Evolutionary conservation across 1,139 yeast genomes (phyloP).

Genomic region (Geotrichum restrictum): DNA sequence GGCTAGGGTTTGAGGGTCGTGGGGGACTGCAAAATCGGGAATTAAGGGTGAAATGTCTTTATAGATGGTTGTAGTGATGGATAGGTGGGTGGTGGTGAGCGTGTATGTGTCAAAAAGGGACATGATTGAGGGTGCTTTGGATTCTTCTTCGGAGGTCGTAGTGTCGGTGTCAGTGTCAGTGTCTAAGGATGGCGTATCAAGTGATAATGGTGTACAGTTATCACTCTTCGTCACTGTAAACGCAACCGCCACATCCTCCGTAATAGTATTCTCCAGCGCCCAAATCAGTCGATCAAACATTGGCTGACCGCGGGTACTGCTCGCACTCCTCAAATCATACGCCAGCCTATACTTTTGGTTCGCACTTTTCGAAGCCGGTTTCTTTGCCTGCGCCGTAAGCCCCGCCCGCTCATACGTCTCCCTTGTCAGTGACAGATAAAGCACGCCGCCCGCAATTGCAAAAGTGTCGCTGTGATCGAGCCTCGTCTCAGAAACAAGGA

Average conservation of each 20-base stretch:
- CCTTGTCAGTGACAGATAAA: conserved; percentile 36
- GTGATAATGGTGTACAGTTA: conserved; percentile 1
- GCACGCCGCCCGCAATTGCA: conserved; percentile 33
- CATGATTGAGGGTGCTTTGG: too few relatives aligned
- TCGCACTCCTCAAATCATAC: conserved; percentile 25
- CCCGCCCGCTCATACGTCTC: conserved; percentile 38
- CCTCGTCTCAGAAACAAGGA: conserved; percentile 26
- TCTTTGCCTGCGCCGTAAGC: conserved; percentile 22
- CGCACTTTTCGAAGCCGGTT: conserved; percentile 9
- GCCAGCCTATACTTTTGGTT: conserved; percentile 9
- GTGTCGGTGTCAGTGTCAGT: too few relatives aligned
- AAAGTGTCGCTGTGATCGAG: conserved; percentile 39
- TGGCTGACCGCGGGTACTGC: conserved; percentile 18
- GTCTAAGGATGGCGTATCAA: too few relatives aligned
- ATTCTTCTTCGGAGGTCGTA: too few relatives aligned
- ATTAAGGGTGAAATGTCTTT: conserved; percentile 12
- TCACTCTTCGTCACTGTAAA: conserved; percentile 6
- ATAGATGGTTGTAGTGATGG: conserved; percentile 14
- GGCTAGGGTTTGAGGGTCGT: too few relatives aligned
- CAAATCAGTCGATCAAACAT: conserved; percentile 40
- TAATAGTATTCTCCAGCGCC: conserved; percentile 32
- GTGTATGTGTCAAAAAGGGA: neutral
- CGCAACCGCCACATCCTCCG: conserved; percentile 6
- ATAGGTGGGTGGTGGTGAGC: conserved; percentile 10
- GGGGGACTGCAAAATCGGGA: conserved; percentile 23